A percentile compares a stretch with the other conserved stretches of the same genome.
These are phyloP conservation scores for Pseudoturritis turrita DNA, from an alignment of 345 rosid species.

Conservation along the genomic window DNA sequence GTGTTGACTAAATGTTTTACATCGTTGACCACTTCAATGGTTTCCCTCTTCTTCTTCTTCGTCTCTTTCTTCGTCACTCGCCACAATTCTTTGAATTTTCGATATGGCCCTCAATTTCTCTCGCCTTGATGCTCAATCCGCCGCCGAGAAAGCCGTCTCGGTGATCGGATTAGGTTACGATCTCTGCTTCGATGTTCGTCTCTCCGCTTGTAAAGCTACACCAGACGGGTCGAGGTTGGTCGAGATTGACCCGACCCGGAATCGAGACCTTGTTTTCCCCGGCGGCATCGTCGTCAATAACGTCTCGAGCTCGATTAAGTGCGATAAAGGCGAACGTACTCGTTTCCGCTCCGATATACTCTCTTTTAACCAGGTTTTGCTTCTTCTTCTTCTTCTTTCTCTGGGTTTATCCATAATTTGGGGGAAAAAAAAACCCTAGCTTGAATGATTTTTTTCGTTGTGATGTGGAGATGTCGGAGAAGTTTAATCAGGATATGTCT, in stretches of 20 bases:
- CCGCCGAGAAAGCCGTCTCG: constrained; percentile 83
- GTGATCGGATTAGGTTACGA: constrained; percentile 86
- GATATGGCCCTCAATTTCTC: constrained; percentile 37
- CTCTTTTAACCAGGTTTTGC: constrained; percentile 70
- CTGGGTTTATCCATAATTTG: not conserved
- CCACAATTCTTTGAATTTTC: constrained; percentile 12
- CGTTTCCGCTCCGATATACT: constrained; percentile 77
- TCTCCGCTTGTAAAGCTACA: constrained; percentile 53
- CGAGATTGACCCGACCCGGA: constrained; percentile 41
- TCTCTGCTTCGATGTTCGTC: constrained; percentile 50
- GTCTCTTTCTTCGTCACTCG: not conserved
- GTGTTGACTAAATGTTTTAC: constrained; percentile 25
- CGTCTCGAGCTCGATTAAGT: constrained; percentile 66
- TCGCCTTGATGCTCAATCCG: constrained; percentile 60
- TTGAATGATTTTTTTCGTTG: not conserved
- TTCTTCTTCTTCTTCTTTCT: not conserved
- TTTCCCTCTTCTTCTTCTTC: constrained; percentile 9
- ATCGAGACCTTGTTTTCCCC: constrained; percentile 60
- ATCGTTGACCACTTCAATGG: constrained; percentile 30
- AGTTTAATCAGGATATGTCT: constrained; percentile 66
- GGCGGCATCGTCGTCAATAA: constrained; percentile 64
- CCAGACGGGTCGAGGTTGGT: constrained; percentile 53
- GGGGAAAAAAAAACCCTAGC: not conserved
- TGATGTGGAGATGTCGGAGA: constrained; percentile 80
- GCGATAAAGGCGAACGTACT: constrained; percentile 93